A percentile compares a stretch with the other conserved stretches of the same genome.
phyloP scores from a whole-genome alignment of 768 basidiomycete genomes.

The Bullera alba region DNA sequence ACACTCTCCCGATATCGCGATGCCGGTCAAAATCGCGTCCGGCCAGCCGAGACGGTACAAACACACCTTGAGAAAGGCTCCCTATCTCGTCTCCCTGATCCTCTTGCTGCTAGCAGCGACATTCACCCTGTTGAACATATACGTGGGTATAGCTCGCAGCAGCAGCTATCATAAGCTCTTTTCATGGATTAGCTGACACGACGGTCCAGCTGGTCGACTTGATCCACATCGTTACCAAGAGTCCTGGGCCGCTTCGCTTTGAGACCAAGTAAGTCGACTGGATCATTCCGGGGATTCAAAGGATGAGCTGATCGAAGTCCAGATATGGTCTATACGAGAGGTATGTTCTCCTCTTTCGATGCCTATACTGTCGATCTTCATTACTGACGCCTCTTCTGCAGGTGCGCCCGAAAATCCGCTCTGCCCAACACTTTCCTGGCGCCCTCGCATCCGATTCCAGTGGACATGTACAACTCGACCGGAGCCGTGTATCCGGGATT shows the following conservation, averaged over 20 bases:
- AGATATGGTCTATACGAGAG: conserved; percentile 43
- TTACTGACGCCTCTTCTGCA: conserved; percentile 2
- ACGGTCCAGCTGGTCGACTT: conserved; percentile 28
- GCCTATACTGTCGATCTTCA: not conserved
- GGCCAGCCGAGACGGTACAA: conserved; percentile 12
- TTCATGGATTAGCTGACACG: not conserved
- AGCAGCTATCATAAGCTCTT: too few species aligned
- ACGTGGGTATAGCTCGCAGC: conserved; percentile 19
- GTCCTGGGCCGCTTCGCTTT: conserved; percentile 38
- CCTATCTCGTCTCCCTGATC: conserved; percentile 35
- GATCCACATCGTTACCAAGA: conserved; percentile 26
- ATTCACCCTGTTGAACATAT: conserved; percentile 38
- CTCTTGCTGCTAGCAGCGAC: conserved; percentile 37
- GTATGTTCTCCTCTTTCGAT: conserved; percentile 7
- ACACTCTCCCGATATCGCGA: too few species aligned
- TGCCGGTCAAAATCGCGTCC: conserved; percentile 12
- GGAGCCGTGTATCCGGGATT: too few species aligned
- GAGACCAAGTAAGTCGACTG: conserved; percentile 37
- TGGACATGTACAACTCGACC: not conserved
- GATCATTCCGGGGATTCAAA: not conserved
- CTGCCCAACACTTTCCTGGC: conserved; percentile 23
- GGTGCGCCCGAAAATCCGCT: conserved; percentile 38
- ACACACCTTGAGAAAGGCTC: conserved; percentile 35
- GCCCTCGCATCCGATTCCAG: conserved; percentile 28
- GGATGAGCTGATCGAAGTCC: not conserved